A percentile compares a stretch with the other conserved stretches of the same genome.
These are phyloP conservation scores for Dillenia turbinata DNA, from an alignment of 164 flowering plant species.

Conservation along the genomic window DNA sequence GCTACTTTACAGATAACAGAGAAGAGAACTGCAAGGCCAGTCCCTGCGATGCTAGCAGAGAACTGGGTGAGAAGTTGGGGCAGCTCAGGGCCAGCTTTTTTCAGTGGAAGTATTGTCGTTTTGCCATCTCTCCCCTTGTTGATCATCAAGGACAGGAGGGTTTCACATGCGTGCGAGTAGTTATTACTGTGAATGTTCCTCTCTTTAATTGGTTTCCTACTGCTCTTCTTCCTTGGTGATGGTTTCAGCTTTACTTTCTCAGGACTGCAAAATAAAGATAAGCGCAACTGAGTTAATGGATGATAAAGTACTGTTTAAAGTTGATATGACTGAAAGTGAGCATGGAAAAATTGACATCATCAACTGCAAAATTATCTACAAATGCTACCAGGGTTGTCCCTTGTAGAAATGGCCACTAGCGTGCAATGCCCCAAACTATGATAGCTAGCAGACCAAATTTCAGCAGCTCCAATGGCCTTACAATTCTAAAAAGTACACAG, in stretches of 20 bases:
- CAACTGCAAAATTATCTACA: no score
- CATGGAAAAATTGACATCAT: neutral
- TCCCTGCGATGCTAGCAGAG: slow-evolving; percentile 82
- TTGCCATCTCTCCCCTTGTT: slow-evolving; percentile 34
- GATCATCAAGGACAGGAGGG: slow-evolving; percentile 62
- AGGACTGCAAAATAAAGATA: slow-evolving; percentile 35
- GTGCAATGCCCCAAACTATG: no score
- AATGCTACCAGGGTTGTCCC: no score
- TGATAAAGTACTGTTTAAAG: neutral
- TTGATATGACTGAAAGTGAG: neutral
- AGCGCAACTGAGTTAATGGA: neutral
- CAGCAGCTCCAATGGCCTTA: no score
- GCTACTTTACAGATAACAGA: slow-evolving; percentile 45
- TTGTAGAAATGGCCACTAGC: no score
- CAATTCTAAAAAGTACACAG: no score
- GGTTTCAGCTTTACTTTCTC: slow-evolving; percentile 43
- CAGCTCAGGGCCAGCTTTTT: slow-evolving; percentile 66
- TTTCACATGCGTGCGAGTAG: slow-evolving; percentile 75
- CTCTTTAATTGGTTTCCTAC: slow-evolving; percentile 31
- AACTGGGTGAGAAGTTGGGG: slow-evolving; percentile 60
- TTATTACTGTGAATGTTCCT: slow-evolving; percentile 57
- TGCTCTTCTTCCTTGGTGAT: slow-evolving; percentile 40
- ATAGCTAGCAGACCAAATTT: no score
- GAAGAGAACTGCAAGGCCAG: slow-evolving; percentile 77
- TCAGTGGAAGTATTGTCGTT: slow-evolving; percentile 40